A percentile compares a stretch with the other conserved stretches of the same genome.
Evolutionary conservation across 1,139 yeast genomes (phyloP).

Genomic region (Magnusiomyces suaveolens): DNA sequence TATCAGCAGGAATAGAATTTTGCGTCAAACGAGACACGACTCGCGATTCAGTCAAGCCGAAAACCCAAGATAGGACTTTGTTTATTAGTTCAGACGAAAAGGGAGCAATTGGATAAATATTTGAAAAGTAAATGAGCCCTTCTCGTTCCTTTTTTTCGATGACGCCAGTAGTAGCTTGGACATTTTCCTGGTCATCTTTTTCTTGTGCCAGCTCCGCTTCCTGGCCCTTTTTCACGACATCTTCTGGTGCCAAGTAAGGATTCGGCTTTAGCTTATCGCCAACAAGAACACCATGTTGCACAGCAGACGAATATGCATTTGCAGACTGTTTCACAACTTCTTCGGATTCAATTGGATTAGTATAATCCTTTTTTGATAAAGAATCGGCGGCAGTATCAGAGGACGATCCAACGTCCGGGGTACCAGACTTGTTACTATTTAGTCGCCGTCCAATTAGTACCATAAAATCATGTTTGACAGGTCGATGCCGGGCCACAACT

Average conservation of each 20-base stretch:
- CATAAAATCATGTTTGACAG: neutral
- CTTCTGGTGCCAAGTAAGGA: neutral
- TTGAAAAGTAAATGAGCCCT: conserved; percentile 37
- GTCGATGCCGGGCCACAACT: neutral
- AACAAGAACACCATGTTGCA: too few relatives aligned
- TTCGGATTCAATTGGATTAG: too few relatives aligned
- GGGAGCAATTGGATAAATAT: conserved; percentile 25
- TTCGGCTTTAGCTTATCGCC: too few relatives aligned
- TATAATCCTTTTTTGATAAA: too few relatives aligned
- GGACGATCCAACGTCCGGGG: too few relatives aligned
- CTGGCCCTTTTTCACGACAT: conserved; percentile 6
- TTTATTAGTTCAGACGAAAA: conserved; percentile 32
- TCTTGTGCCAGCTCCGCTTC: conserved; percentile 29
- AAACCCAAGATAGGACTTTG: conserved; percentile 2
- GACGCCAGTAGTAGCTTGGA: conserved; percentile 43
- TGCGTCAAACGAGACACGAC: conserved; percentile 32
- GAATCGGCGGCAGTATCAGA: neutral
- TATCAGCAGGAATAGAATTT: conserved; percentile 36
- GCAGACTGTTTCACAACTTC: too few relatives aligned
- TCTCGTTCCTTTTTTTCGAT: conserved; percentile 45
- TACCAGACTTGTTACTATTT: neutral
- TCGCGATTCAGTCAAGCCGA: conserved; percentile 22
- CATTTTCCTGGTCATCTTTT: conserved; percentile 42
- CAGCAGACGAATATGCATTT: too few relatives aligned
- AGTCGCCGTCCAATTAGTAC: neutral